Evolutionary conservation across 306 rosid genomes (phyloP).

Genomic region (Parietaria judaica): DNA sequence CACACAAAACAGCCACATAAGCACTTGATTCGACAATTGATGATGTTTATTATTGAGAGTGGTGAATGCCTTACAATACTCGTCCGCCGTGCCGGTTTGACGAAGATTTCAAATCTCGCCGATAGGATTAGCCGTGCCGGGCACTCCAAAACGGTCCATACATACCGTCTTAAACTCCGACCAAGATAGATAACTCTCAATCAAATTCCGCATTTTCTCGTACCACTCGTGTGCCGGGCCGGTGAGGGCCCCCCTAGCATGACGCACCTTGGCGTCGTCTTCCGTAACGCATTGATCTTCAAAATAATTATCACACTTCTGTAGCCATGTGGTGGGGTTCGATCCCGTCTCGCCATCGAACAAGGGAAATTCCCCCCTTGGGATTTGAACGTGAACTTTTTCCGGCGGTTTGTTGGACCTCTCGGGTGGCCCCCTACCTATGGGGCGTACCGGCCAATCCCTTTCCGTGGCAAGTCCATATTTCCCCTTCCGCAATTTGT

Average conservation of each 20-base stretch:
- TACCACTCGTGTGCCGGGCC: background rate
- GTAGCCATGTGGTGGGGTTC: background rate
- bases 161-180: background rate
- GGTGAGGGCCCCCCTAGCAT: background rate
- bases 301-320: background rate
- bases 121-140: background rate
- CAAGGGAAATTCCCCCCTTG: background rate
- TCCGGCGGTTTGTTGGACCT: background rate
- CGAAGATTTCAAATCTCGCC: background rate
- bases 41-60: background rate
- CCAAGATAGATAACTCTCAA: background rate
- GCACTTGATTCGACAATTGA: background rate
- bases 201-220: background rate
- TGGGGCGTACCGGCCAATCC: background rate
- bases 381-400: too few species aligned
- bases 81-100: background rate
- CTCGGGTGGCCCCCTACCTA: background rate
- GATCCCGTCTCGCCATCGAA: conserved; percentile 1
- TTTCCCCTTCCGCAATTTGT: too few species aligned
- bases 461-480: too few species aligned
- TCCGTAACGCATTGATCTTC: background rate
- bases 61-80: background rate
- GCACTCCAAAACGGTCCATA: background rate
- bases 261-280: background rate
- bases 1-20: background rate